phyloP scores from a whole-genome alignment of 1,284 basidiomycete species.

The Veloboletus limbatus region DNA sequence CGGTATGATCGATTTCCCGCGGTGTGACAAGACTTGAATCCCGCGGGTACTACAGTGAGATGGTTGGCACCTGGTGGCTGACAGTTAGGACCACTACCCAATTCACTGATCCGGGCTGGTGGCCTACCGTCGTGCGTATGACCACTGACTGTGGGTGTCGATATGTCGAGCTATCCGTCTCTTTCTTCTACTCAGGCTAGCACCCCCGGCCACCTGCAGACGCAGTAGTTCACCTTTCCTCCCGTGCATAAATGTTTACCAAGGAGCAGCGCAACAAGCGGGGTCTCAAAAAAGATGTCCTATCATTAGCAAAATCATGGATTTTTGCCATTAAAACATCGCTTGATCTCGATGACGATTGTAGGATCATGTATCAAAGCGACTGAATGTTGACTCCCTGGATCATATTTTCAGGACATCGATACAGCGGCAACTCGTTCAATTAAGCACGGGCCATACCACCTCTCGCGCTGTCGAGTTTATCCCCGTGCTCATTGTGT shows the following conservation, averaged over 20 bases:
- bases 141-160: no score
- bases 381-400: not conserved
- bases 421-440: not conserved
- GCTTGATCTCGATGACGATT: not conserved
- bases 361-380: not conserved
- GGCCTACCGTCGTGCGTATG: no score
- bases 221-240: no score
- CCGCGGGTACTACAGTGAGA: not conserved
- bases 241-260: no score
- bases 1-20: slow-evolving; percentile 5
- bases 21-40: slow-evolving; percentile 1
- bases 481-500: not conserved
- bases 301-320: not conserved
- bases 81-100: no score
- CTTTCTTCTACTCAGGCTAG: not conserved
- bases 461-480: not conserved
- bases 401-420: not conserved
- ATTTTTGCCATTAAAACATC: not conserved
- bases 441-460: not conserved
- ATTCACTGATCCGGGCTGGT: no score
- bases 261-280: no score
- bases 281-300: no score
- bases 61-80: no score
- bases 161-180: not conserved
- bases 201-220: no score